Evolutionary conservation across 192 early-diverging fungal genomes (phyloP).

Genomic region (Linnemannia exigua): DNA sequence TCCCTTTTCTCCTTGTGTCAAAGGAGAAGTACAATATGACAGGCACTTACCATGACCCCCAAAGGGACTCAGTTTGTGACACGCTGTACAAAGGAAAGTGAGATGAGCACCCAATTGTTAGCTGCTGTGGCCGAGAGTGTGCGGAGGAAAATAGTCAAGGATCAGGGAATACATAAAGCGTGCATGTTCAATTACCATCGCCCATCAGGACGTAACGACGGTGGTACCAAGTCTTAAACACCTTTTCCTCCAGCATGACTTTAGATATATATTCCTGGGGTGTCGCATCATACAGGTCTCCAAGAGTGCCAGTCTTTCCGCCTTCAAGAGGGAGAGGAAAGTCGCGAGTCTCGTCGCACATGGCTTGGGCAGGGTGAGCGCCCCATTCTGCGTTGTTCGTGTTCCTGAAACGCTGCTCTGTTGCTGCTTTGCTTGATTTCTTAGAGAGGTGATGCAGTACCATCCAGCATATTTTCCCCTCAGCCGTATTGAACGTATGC

Average conservation of each 20-base stretch:
- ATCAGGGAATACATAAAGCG: not conserved
- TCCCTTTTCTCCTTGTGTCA: no score
- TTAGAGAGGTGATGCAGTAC: conserved; percentile 9
- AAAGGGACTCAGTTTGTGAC: conserved; percentile 14
- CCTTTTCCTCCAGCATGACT: conserved; percentile 11
- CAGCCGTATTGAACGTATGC: conserved; percentile 1
- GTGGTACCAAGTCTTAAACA: conserved; percentile 17
- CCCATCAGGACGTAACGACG: conserved; percentile 7
- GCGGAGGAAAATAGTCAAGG: not conserved
- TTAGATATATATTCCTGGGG: not conserved
- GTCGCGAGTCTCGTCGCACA: not conserved
- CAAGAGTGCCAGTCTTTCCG: not conserved
- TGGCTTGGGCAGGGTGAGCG: not conserved
- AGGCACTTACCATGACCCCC: not conserved
- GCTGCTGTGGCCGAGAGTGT: not conserved
- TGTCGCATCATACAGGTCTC: conserved; percentile 7
- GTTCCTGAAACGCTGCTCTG: not conserved
- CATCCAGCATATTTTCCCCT: conserved; percentile 22
- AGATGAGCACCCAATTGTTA: not conserved
- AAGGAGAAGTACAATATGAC: not conserved
- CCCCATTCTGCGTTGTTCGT: conserved; percentile 22
- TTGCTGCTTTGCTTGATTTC: not conserved
- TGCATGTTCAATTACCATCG: not conserved
- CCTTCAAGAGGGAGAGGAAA: not conserved
- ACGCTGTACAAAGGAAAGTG: not conserved